Conservation (phyloP, 2,329 filamentous ascomycete species). For the Thelonectria rubi region DNA sequence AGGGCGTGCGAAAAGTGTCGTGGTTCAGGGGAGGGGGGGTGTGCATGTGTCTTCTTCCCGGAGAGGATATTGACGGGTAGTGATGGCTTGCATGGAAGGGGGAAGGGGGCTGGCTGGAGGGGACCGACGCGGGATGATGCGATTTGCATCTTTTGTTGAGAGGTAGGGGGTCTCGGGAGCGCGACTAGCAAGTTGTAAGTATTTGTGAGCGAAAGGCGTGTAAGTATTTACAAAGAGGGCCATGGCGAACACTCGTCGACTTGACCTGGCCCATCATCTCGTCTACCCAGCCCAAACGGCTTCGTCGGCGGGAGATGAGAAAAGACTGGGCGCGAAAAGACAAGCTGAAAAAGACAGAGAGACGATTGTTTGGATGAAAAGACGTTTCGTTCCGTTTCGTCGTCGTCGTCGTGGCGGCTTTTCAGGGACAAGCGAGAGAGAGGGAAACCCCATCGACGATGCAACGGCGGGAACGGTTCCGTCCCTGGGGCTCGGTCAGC, state of each 20-base stretch:
- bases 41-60: background rate
- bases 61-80: background rate
- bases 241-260: no score
- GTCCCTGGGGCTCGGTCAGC: background rate
- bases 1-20: background rate
- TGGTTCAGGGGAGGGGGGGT: background rate
- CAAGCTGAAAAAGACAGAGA: no score
- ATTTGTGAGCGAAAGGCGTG: background rate
- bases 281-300: no score
- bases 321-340: no score
- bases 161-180: background rate
- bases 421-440: slow-evolving; percentile 2
- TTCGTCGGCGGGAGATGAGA: no score
- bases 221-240: no score
- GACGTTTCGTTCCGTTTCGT: no score
- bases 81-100: slow-evolving; percentile 21
- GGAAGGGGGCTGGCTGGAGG: no score
- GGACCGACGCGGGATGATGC: slow-evolving; percentile 2
- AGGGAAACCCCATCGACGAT: background rate
- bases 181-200: background rate
- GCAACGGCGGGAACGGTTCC: background rate
- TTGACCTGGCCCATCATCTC: no score
- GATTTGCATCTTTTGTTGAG: background rate
- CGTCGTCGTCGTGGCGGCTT: slow-evolving; percentile 8
- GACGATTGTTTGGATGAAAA: background rate